These are phyloP conservation scores for Lojkania enalia DNA, from an alignment of 2,329 filamentous ascomycete species.

Conservation along the genomic window DNA sequence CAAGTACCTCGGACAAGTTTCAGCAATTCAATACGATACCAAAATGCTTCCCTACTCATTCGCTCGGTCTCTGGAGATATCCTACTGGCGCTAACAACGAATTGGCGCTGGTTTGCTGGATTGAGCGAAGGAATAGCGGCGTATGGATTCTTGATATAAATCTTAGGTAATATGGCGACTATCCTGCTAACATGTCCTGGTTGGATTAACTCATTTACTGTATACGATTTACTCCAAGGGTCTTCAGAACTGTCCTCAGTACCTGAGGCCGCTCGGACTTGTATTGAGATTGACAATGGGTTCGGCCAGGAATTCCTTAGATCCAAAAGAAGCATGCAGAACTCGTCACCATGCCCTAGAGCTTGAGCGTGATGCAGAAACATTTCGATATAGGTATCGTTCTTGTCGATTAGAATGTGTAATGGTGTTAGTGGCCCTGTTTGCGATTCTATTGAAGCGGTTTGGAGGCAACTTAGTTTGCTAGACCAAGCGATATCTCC, in stretches of 20 bases:
- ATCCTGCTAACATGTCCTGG: constrained; percentile 70
- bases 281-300: constrained; percentile 68
- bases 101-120: constrained; percentile 83
- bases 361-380: constrained; percentile 49
- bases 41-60: constrained; percentile 79
- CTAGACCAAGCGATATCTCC: constrained; percentile 68
- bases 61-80: constrained; percentile 79
- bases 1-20: constrained; percentile 72
- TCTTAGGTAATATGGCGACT: constrained; percentile 72
- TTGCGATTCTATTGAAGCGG: constrained; percentile 2
- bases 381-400: constrained; percentile 49
- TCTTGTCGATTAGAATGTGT: constrained; percentile 22
- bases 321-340: constrained; percentile 80
- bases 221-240: constrained; percentile 25
- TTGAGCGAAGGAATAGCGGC: constrained; percentile 79
- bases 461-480: constrained; percentile 14
- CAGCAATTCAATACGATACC: constrained; percentile 84
- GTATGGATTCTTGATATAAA: constrained; percentile 77
- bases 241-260: constrained; percentile 11
- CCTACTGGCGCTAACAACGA: constrained; percentile 81
- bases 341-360: constrained; percentile 57
- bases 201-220: constrained; percentile 53
- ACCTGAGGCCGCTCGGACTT: constrained; percentile 42
- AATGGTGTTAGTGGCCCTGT: constrained; percentile 7
- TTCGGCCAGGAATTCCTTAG: constrained; percentile 89